Evolutionary conservation across 139 green algal genomes (phyloP).

Genomic region (Closterium sp.): DNA sequence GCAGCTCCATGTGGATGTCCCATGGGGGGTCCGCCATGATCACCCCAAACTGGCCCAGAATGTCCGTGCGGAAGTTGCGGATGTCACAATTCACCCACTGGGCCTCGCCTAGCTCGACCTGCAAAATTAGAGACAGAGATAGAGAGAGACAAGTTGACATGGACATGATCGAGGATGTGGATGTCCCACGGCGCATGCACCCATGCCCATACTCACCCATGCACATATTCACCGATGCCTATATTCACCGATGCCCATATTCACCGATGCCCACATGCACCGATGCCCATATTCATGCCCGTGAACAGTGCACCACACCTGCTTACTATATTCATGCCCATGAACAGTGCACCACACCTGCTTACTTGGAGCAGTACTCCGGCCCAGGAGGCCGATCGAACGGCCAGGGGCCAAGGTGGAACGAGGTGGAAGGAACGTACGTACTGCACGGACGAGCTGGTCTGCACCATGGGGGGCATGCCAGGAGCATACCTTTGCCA

Average conservation of each 20-base stretch:
- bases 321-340: too few species aligned
- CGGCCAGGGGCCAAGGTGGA: too few species aligned
- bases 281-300: too few species aligned
- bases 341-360: too few species aligned
- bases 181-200: too few species aligned
- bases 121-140: conserved; percentile 1
- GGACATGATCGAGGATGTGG: too few species aligned
- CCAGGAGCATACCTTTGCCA: neutral
- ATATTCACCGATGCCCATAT: too few species aligned
- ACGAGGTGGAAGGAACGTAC: neutral
- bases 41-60: conserved; percentile 73
- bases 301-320: too few species aligned
- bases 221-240: too few species aligned
- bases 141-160: neutral
- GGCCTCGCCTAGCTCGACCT: conserved; percentile 54
- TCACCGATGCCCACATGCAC: too few species aligned
- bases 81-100: conserved; percentile 85
- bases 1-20: conserved; percentile 84
- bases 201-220: too few species aligned
- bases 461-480: neutral
- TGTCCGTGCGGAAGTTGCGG: conserved; percentile 72
- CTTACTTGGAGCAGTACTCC: too few species aligned
- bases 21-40: conserved; percentile 87
- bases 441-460: neutral
- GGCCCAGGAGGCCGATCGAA: neutral